phyloP scores from a whole-genome alignment of 2,329 filamentous ascomycete genomes.

The Aureobasidium melanogenum region DNA sequence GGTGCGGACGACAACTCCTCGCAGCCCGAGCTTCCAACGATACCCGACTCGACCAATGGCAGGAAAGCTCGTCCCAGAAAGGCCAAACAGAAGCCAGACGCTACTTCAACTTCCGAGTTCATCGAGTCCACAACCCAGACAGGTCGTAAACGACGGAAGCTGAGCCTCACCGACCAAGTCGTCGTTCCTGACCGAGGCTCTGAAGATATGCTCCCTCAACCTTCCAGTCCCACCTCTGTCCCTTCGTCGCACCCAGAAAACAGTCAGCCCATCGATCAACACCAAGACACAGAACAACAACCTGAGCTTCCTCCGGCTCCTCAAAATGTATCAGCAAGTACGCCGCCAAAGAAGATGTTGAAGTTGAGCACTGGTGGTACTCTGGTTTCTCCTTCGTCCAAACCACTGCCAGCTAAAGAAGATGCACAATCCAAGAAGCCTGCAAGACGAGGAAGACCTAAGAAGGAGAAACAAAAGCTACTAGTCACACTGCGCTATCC shows the following conservation, averaged over 20 bases:
- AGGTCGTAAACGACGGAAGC: constrained; percentile 4
- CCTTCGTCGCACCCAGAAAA: constrained; percentile 9
- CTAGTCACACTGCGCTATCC: constrained; percentile 40
- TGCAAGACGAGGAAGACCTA: constrained; percentile 22
- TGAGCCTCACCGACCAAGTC: background rate
- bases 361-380: constrained; percentile 37
- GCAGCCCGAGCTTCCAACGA: background rate
- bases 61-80: background rate
- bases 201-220: constrained; percentile 5
- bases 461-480: constrained; percentile 20
- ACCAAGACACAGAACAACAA: background rate
- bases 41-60: background rate
- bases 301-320: background rate
- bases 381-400: constrained; percentile 34
- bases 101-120: background rate
- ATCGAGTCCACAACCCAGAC: background rate
- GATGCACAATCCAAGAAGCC: constrained; percentile 15
- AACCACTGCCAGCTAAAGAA: constrained; percentile 16
- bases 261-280: background rate
- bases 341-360: constrained; percentile 28
- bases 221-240: constrained; percentile 5
- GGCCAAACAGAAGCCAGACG: background rate
- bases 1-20: background rate
- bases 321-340: background rate
- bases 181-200: background rate